These are phyloP conservation scores for Mallotus japonicus DNA, from an alignment of 441 rosid genomes.

Conservation along the genomic window DNA sequence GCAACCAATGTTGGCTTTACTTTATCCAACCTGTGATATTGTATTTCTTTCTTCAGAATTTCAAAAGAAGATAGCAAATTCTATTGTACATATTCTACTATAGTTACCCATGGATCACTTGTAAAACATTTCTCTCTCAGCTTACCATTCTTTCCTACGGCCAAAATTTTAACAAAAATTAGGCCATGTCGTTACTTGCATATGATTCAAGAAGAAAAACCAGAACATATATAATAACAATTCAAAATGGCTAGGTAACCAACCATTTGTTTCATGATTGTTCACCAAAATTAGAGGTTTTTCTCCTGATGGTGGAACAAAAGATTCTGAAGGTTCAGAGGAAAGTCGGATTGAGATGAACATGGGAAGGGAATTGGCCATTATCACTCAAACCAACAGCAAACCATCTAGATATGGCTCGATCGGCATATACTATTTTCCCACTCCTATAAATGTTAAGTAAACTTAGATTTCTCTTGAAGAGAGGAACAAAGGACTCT, in stretches of 20 bases:
- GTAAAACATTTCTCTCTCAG: constrained; percentile 10
- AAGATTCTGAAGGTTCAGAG: constrained; percentile 15
- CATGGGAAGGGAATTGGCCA: constrained; percentile 26
- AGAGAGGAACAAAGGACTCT: constrained; percentile 26
- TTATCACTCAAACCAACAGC: constrained; percentile 38
- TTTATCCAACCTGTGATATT: constrained; percentile 24
- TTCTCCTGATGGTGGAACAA: constrained; percentile 9
- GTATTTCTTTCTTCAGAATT: constrained; percentile 31
- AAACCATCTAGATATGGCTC: constrained; percentile 50
- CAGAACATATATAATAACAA: neutral
- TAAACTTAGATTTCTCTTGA: constrained; percentile 25
- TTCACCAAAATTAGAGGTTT: constrained; percentile 36
- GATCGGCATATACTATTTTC: constrained; percentile 41
- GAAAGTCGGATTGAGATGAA: constrained; percentile 41
- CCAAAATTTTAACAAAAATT: neutral
- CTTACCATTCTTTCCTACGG: constrained; percentile 23
- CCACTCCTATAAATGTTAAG: constrained; percentile 25
- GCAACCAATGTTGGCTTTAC: constrained; percentile 45
- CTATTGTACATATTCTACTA: constrained; percentile 41
- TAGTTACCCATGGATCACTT: constrained; percentile 37
- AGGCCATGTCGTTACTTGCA: neutral
- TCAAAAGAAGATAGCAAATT: constrained; percentile 30
- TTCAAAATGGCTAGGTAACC: neutral
- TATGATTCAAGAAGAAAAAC: constrained; percentile 1
- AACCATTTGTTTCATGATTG: constrained; percentile 26